Conservation (phyloP, 2,329 filamentous ascomycete species). For the Exophiala calicioides region DNA sequence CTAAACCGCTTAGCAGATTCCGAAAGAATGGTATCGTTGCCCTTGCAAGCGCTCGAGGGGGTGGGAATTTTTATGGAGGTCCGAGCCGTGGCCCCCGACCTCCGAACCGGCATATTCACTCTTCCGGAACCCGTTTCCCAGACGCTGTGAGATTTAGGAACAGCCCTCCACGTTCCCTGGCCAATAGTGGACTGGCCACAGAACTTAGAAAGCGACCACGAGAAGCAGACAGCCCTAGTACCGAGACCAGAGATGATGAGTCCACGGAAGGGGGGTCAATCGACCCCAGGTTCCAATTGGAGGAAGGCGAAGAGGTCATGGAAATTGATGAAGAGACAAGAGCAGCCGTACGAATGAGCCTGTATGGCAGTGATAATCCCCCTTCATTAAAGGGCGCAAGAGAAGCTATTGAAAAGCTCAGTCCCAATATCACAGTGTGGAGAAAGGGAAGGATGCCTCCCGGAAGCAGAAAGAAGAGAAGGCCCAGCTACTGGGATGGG, state of each 20-base stretch:
- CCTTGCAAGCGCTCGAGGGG: constrained; percentile 24
- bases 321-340: constrained; percentile 29
- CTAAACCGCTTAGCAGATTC: constrained; percentile 27
- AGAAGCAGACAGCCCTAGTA: constrained; percentile 14
- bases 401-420: constrained; percentile 26
- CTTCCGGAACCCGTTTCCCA: constrained; percentile 6
- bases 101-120: constrained; percentile 7
- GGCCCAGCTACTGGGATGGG: constrained; percentile 32
- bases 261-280: constrained; percentile 5
- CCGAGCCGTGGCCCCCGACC: constrained; percentile 12
- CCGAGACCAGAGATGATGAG: constrained; percentile 15
- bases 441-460: constrained; percentile 21
- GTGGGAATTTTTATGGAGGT: constrained; percentile 24
- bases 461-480: constrained; percentile 26
- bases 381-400: constrained; percentile 7
- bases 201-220: constrained; percentile 19
- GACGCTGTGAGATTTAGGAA: constrained; percentile 28
- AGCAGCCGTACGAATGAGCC: constrained; percentile 27
- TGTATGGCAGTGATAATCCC: constrained; percentile 21
- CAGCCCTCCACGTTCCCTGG: constrained; percentile 25
- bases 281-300: constrained; percentile 16
- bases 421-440: constrained; percentile 28
- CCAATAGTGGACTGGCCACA: constrained; percentile 3
- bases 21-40: constrained; percentile 30
- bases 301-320: constrained; percentile 27